Evolutionary conservation across 2,329 filamentous ascomycete genomes (phyloP).

Genomic region (Fusarium protoensiforme): DNA sequence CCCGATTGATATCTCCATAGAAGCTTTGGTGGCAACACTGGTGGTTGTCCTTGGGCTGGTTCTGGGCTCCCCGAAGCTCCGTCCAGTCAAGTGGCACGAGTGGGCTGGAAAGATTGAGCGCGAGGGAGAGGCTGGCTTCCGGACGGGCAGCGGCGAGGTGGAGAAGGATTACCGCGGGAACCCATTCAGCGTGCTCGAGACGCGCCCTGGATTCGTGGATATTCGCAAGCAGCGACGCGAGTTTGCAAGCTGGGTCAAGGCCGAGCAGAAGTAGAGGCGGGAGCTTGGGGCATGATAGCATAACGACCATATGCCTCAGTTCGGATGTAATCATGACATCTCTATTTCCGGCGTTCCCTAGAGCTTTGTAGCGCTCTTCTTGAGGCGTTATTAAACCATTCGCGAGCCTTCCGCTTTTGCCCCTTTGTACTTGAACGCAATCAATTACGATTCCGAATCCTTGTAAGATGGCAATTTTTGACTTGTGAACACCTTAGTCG

Average conservation of each 20-base stretch:
- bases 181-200: constrained; percentile 83
- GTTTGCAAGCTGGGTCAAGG: constrained; percentile 79
- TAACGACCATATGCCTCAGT: background rate
- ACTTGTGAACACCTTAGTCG: background rate
- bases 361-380: background rate
- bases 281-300: background rate
- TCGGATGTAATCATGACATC: background rate
- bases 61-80: constrained; percentile 77
- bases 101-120: constrained; percentile 89
- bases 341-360: background rate
- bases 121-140: constrained; percentile 72
- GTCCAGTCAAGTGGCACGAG: constrained; percentile 84
- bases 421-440: too few species aligned
- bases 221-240: constrained; percentile 83
- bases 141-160: constrained; percentile 69
- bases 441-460: background rate
- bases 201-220: constrained; percentile 86
- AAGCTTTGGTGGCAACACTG: constrained; percentile 83
- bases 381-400: background rate
- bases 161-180: constrained; percentile 79
- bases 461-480: background rate
- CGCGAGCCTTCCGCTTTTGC: background rate
- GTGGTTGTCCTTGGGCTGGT: constrained; percentile 88
- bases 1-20: constrained; percentile 87
- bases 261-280: constrained; percentile 37